A percentile compares a stretch with the other conserved stretches of the same genome.
Evolutionary conservation across 1,139 yeast species (phyloP).

Genomic region (Suhomyces panamericanus): DNA sequence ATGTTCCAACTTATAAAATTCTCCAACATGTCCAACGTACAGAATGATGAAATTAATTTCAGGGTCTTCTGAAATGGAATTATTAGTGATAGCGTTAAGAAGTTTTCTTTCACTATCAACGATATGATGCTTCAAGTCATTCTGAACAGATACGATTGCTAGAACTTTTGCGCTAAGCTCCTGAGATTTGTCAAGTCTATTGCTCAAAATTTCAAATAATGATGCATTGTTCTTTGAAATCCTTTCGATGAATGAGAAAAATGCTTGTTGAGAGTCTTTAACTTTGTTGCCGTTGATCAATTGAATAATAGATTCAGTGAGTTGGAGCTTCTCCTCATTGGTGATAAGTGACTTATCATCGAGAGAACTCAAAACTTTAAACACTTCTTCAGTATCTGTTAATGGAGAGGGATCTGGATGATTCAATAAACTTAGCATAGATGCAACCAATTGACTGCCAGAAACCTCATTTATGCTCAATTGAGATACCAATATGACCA

Average conservation of each 20-base stretch:
- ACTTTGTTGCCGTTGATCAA: conserved; percentile 15
- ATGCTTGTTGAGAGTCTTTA: conserved; percentile 15
- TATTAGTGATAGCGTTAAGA: conserved; percentile 21
- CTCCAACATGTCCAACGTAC: conserved; percentile 51
- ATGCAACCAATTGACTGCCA: conserved; percentile 6
- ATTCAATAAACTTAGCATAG: conserved; percentile 12
- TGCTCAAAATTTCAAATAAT: conserved; percentile 5
- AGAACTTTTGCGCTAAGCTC: conserved; percentile 37
- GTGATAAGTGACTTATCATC: background rate
- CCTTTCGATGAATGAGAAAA: conserved; percentile 7
- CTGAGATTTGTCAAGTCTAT: conserved; percentile 18
- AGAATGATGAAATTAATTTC: conserved; percentile 32
- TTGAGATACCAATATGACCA: conserved; percentile 17
- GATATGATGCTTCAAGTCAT: conserved; percentile 31
- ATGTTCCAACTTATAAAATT: conserved; percentile 13
- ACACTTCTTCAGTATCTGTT: conserved; percentile 5
- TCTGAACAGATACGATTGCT: conserved; percentile 41
- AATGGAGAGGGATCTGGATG: conserved; percentile 8
- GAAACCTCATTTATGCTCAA: background rate
- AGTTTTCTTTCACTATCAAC: conserved; percentile 32
- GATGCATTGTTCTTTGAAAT: conserved; percentile 6
- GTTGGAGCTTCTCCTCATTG: background rate
- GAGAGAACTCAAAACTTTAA: conserved; percentile 10
- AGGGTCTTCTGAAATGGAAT: conserved; percentile 17
- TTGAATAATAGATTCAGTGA: conserved; percentile 8